A percentile compares a stretch with the other conserved stretches of the same genome.
These are phyloP conservation scores for Balakata baccata DNA, from an alignment of 345 rosid genomes.

Conservation along the genomic window DNA sequence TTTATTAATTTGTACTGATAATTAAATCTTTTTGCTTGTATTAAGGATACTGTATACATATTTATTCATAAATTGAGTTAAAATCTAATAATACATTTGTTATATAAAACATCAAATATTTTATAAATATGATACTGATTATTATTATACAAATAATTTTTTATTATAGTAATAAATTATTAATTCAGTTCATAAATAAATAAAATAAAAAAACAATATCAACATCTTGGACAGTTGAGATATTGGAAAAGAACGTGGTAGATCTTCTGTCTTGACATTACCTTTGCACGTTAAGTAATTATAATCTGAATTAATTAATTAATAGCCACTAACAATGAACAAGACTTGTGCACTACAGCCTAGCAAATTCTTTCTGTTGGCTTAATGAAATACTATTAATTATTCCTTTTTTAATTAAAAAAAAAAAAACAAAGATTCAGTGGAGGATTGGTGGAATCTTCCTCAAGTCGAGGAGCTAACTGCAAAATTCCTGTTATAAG, in stretches of 20 bases:
- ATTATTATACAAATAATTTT: too few species aligned
- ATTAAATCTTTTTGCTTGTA: too few species aligned
- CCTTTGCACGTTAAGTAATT: not conserved
- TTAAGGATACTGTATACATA: too few species aligned
- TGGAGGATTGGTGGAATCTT: constrained; percentile 21
- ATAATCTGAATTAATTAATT: not conserved
- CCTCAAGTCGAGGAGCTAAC: constrained; percentile 54
- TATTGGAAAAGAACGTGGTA: constrained; percentile 10
- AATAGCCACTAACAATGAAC: not conserved
- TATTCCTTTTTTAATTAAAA: not conserved
- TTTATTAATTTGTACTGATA: too few species aligned
- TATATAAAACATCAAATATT: too few species aligned
- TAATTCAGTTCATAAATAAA: not conserved
- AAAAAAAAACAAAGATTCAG: constrained; percentile 4
- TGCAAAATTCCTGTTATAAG: not conserved
- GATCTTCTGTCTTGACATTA: not conserved
- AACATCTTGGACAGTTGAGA: constrained; percentile 8
- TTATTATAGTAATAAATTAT: too few species aligned
- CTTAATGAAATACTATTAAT: not conserved
- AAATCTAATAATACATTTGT: too few species aligned
- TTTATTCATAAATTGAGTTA: too few species aligned
- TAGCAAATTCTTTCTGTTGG: constrained; percentile 18
- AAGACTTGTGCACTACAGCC: constrained; percentile 30
- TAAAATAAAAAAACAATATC: not conserved
- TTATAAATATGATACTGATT: too few species aligned